Evolutionary conservation across 192 early-diverging fungal genomes (phyloP), one percentile per base, ranked within the genome.

Genomic region (Umbelopsis sp.): DNA sequence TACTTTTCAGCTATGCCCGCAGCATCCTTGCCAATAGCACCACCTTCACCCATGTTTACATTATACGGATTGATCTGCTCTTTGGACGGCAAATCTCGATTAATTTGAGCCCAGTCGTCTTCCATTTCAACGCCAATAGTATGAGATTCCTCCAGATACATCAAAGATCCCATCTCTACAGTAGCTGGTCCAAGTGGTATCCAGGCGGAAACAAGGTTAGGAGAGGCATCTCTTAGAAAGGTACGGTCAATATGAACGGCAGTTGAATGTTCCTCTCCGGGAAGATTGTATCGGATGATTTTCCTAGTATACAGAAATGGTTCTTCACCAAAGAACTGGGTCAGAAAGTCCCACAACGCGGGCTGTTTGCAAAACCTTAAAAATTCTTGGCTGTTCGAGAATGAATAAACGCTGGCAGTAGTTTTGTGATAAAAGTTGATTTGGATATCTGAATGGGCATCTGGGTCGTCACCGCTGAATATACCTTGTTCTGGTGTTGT

Each of bases 351-450:
- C 29, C 4, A 17, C 31, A 62, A 20, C 0, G 56, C 31, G 3
- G 56, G 29, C 34, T 62, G 56, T 34, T 34, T 10, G 29, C 56
- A 62, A 62, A 62, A 62, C 31, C 34, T 26, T 6, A 34, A 34
- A 34, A 62, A 62, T 26, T 62, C 56, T 1, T 62, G 29, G 7
- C 56, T 12, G 14, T 62, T 32, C 9, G 56, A 26, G 20, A 62
- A 62, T 0, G 4, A 16, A 26, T 62, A 62, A 3, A 62, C 56
- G 34, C 56, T 62, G 17, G 56, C 56, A 1, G 56, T 62, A 29
- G 56, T 62, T 26, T 62, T 62, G 56, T 62, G 56, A 32, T 62
- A 62, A 62, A 36, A 62, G 31, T 62, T 62, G 31, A 62, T 62
- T 34, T 62, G 56, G 20, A 62, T 31, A 32, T 62, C 56, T 11